Percentiles rank a stretch among this genome's conserved stretches.
phyloP scores from a whole-genome alignment of 1,284 basidiomycete species.

The Cutaneotrichosporon curvatum region DNA sequence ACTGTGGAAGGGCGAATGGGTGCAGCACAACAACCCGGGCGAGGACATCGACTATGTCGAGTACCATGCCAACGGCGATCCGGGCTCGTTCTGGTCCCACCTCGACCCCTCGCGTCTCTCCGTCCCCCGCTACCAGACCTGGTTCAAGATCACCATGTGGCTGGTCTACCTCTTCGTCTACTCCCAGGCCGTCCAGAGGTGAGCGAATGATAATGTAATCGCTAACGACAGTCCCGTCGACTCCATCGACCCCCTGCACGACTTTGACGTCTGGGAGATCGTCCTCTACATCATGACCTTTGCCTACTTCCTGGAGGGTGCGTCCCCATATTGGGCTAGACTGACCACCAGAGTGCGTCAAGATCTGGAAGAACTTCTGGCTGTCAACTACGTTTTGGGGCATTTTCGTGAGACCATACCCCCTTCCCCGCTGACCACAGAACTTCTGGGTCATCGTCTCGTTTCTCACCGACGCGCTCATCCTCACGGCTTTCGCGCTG shows the following conservation, averaged over 20 bases:
- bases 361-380: slow-evolving; percentile 53
- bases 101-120: slow-evolving; percentile 69
- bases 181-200: slow-evolving; percentile 65
- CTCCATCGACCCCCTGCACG: slow-evolving; percentile 34
- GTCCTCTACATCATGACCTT: slow-evolving; percentile 67
- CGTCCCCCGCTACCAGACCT: slow-evolving; percentile 63
- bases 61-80: slow-evolving; percentile 34
- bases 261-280: slow-evolving; percentile 69
- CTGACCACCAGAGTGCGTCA: slow-evolving; percentile 31
- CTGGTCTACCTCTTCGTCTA: slow-evolving; percentile 75
- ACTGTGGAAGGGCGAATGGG: slow-evolving; percentile 72
- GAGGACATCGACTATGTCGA: slow-evolving; percentile 47
- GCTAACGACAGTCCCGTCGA: slow-evolving; percentile 25
- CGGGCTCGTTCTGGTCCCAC: slow-evolving; percentile 59
- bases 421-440: slow-evolving; percentile 2
- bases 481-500: slow-evolving; percentile 65
- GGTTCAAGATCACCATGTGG: slow-evolving; percentile 61
- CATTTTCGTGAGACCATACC: slow-evolving; percentile 26
- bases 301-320: slow-evolving; percentile 73
- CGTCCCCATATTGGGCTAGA: slow-evolving; percentile 46
- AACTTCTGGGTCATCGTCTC: slow-evolving; percentile 71
- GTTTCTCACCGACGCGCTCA: slow-evolving; percentile 62
- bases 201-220: not conserved
- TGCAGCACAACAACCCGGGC: slow-evolving; percentile 64
- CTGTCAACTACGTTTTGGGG: slow-evolving; percentile 31